These are phyloP conservation scores for Camptophora hylomeconis DNA, from an alignment of 2,329 filamentous ascomycete species.

Conservation along the genomic window DNA sequence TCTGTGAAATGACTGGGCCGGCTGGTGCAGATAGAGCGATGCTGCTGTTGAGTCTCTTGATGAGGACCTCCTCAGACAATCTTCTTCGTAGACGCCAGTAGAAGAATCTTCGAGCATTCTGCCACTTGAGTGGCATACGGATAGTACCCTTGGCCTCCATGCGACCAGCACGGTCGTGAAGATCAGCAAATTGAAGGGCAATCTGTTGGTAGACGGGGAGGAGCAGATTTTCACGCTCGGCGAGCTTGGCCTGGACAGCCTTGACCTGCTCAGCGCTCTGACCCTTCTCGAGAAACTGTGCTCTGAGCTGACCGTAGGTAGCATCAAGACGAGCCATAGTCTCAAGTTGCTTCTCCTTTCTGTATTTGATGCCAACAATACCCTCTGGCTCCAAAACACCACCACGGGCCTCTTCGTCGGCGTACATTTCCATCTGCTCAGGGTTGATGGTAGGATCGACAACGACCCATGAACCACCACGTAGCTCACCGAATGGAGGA, in stretches of 20 bases:
- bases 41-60: constrained; percentile 64
- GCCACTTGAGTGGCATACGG: constrained; percentile 71
- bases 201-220: constrained; percentile 91
- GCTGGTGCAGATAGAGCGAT: constrained; percentile 25
- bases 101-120: constrained; percentile 88
- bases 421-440: constrained; percentile 98
- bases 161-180: constrained; percentile 90
- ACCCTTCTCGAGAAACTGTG: constrained; percentile 54
- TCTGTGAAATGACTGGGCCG: constrained; percentile 36
- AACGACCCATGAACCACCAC: constrained; percentile 98
- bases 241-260: constrained; percentile 72
- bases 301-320: constrained; percentile 70
- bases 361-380: constrained; percentile 98
- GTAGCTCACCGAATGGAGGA: constrained; percentile 87
- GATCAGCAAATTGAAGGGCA: constrained; percentile 89
- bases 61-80: constrained; percentile 92
- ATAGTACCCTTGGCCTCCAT: constrained; percentile 98
- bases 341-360: constrained; percentile 90
- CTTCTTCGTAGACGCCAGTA: constrained; percentile 98
- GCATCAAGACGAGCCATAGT: constrained; percentile 92
- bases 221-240: constrained; percentile 70
- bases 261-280: constrained; percentile 63
- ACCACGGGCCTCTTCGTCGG: constrained; percentile 84
- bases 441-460: constrained; percentile 98
- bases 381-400: constrained; percentile 97